A percentile compares a stretch with the other conserved stretches of the same genome.
phyloP scores from a whole-genome alignment of 2,329 filamentous ascomycete species.

The Penicillium nordicum region DNA sequence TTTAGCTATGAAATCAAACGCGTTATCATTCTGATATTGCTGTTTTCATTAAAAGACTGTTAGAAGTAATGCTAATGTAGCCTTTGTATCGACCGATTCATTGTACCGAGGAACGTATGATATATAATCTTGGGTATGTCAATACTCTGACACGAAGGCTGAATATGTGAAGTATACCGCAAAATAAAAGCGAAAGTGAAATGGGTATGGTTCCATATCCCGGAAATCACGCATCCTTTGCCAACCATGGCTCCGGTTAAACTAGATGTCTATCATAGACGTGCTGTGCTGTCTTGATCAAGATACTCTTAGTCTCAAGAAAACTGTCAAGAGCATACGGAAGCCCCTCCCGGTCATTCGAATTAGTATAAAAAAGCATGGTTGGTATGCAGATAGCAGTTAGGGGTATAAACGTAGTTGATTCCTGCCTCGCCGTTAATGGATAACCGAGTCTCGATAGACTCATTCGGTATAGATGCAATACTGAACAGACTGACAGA shows the following conservation, averaged over 20 bases:
- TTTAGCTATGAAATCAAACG: background rate
- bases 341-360: conserved; percentile 35
- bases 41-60: background rate
- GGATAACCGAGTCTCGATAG: conserved; percentile 34
- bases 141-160: background rate
- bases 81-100: background rate
- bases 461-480: conserved; percentile 8
- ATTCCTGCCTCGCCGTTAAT: conserved; percentile 31
- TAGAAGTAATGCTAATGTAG: background rate
- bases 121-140: background rate
- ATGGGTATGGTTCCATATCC: background rate
- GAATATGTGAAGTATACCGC: background rate
- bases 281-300: conserved; percentile 23
- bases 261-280: background rate
- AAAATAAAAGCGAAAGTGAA: background rate
- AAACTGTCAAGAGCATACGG: conserved; percentile 38
- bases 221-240: background rate
- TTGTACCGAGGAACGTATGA: background rate
- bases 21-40: background rate
- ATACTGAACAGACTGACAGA: conserved; percentile 3
- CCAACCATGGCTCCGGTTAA: background rate
- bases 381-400: background rate
- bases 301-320: conserved; percentile 29
- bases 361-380: background rate
- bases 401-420: background rate